Base-by-base conservation (phyloP, 441 rosid genomes). In the Viola pubescens region DNA sequence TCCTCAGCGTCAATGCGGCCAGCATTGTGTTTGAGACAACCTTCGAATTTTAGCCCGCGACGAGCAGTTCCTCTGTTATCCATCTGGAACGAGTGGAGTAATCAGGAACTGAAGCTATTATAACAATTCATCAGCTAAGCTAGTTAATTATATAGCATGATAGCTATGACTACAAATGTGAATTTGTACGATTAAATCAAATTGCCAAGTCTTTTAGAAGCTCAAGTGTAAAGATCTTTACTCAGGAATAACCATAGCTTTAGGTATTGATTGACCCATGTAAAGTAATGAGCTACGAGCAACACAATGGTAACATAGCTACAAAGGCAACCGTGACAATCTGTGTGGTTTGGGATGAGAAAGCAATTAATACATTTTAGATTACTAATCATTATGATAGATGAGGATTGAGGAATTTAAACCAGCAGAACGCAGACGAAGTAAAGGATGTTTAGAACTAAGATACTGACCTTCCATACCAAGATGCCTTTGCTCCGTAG, bases 11-110 rank as follows among this genome's bases (percentile, higher is more conserved):
- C 97, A 6, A 82, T 48, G 43, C 63, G 62, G 12, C 97, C 98
- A 40, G 79, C 69, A n/a, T 74, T 82, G 52, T 71, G 66, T 60
- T 87, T 87, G 41, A 92, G 77, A 53, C 74, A 65, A 34, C 90
- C 90, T 75, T 92, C 98, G 53, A 92, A 92, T 62, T 77, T 74
- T 52, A 92, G 77, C 38, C 98, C 98, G 9, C 98, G 94, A 13
- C 97, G 68, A 51, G 91, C 77, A 34, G 84, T 81, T 79, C 98
- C 98, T 76, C 97, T 80, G 65, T 92, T 89, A 72, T 92, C 98
- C 66, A 89, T 65, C 98, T 92, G 89, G 71, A 68, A 71, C 62
- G 41, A 40, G 26, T 13, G 39, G 61, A 62, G 40, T 13, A 51
- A 56, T 14, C 49, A 37, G 49, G 9, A 48, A 0, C 26, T 41